Evolutionary conservation across 164 flowering plant species (phyloP).

Genomic region (Vitis amurensis): DNA sequence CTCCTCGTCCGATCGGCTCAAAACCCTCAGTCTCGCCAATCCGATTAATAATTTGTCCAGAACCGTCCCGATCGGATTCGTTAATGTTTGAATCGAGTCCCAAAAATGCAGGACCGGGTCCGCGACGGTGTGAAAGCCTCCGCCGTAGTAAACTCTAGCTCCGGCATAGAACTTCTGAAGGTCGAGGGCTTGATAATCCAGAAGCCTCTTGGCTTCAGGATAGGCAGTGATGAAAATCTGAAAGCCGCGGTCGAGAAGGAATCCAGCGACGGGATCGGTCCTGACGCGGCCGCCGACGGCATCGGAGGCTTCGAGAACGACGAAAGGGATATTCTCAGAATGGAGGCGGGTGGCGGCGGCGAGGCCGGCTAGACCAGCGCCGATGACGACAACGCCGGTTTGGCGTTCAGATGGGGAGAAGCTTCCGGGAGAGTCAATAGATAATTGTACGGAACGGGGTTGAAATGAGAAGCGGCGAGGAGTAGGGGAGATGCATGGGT

Average conservation of each 20-base stretch:
- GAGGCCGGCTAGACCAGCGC: slow-evolving; percentile 92
- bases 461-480: no score
- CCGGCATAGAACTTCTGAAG: slow-evolving; percentile 80
- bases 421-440: no score
- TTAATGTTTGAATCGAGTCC: slow-evolving; percentile 55
- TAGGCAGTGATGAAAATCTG: slow-evolving; percentile 96
- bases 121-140: slow-evolving; percentile 76
- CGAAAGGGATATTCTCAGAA: slow-evolving; percentile 62
- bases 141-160: slow-evolving; percentile 60
- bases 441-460: no score
- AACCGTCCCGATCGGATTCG: slow-evolving; percentile 78
- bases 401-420: slow-evolving; percentile 14
- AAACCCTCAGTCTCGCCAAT: slow-evolving; percentile 44
- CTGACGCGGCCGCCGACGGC: slow-evolving; percentile 91
- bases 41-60: slow-evolving; percentile 69
- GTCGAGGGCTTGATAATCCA: slow-evolving; percentile 41
- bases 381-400: slow-evolving; percentile 64
- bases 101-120: slow-evolving; percentile 76
- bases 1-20: slow-evolving; percentile 55
- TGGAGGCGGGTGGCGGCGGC: slow-evolving; percentile 82
- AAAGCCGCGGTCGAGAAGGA: slow-evolving; percentile 87
- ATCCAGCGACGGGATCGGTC: slow-evolving; percentile 77
- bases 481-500: no score
- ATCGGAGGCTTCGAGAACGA: slow-evolving; percentile 84
- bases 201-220: slow-evolving; percentile 66